Evolutionary conservation across 441 rosid species (phyloP), one percentile per base, ranked within the genome.

Genomic region (Pelargonium fulgidum): DNA sequence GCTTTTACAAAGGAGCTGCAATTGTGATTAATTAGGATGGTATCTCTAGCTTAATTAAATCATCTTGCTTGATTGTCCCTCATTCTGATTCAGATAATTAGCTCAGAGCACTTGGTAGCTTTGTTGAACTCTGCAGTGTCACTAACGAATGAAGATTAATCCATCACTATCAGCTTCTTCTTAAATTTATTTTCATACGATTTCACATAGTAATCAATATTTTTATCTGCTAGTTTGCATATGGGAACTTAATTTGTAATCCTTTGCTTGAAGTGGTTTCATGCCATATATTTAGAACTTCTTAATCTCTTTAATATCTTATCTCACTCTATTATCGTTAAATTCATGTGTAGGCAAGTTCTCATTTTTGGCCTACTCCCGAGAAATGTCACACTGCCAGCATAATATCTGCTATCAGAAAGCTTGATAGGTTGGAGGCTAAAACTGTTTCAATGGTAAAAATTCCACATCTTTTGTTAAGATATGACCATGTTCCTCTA

Each of bases 381-480:
- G 90, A 86, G 76, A 78, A 82, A 64, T 77, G 70, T 72, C 73
- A 71, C 73, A 72, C 71, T 64, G 72, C 76, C 65, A 62, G 62
- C 78, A 56, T 86, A 68, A 82, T 68, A 76, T 76, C 86, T 81
- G 79, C 89, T 74, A 72, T 89, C 61, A 72, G 78, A 71, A 89
- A 83, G 78, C 72, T 83, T 63, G 73, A 65, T 72, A 70, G 79
- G 78, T 71, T 66, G 33, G 87, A 81, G 77, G 78, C 79, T 68
- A 73, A 81, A 70, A 77, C 80, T 68, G 42, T 72, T 52, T 65
- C 78, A 68, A 80, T 83, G 99, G 97, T 91, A 81, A 14, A 71
- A 62, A 44, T 73, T 70, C 71, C 47, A 62, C 69, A 29, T 44
- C 63, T 52, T 29, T 61, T 59, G 63, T 20, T 22, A 59, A 59